Evolutionary conservation across 805 yeast species (phyloP), one percentile per base, ranked within the genome.

Genomic region (Candida koratica): DNA sequence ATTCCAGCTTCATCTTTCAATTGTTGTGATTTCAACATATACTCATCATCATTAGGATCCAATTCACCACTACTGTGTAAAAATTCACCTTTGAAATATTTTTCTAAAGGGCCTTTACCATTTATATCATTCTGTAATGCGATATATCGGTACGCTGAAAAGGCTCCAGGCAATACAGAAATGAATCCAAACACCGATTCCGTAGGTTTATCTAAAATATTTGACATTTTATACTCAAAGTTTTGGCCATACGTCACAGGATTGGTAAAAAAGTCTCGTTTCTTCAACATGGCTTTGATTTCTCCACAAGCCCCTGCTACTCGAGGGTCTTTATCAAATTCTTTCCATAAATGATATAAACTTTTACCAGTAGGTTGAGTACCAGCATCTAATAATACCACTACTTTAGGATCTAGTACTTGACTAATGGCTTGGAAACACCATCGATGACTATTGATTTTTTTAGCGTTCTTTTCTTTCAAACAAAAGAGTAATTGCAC

Each of bases 271-370:
- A 72, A 66, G 48, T 66, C 71, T 13, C 68, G 51, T 35, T 62
- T 61, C 25, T 65, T 65, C 54, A 78, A 60, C 52, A 74, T 67
- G 3, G 82, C 81, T 39, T 75, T 78, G 49, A 78, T 77, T 48
- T 78, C 84, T n/a, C 84, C 84, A 59, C 83, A 77, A 4, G 84
- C 83, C 17, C 84, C 84, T 4, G 84, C 84, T 17, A 79, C 79
- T 39, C 68, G 68, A 7, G 70, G 67, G 48, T 79, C 75, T 39
- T 65, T 60, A 53, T 77, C 75, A 44, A 78, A 79, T 33, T 77
- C 81, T 45, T 75, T 73, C 84, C 84, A 78, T 36, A 78, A 62
- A 43, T 76, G 70, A 40, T 73, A 69, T 38, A 78, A 59, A 4
- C 84, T 69, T 44, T 73, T 73, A 16, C 72, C 69, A 1, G 74